A percentile compares a stretch with the other conserved stretches of the same genome.
Evolutionary conservation across 1,284 basidiomycete species (phyloP).

Genomic region (Ceratobasidium sp.): DNA sequence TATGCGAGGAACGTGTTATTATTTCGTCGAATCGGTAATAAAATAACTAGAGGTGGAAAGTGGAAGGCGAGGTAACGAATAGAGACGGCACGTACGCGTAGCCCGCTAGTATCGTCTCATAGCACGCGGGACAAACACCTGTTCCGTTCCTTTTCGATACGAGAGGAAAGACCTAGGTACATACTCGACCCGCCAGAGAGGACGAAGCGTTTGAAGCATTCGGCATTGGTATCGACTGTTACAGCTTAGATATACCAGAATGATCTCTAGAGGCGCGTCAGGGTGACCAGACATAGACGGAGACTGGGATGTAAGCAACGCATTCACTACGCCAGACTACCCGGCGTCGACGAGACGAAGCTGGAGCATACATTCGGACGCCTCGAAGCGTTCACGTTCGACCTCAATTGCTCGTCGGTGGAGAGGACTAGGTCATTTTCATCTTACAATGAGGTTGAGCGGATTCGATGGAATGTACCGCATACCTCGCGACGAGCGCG

Average conservation of each 20-base stretch:
- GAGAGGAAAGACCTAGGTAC: constrained; percentile 97
- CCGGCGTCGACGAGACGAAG: constrained; percentile 97
- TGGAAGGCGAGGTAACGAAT: background rate
- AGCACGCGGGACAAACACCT: constrained; percentile 92
- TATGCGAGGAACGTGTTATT: background rate
- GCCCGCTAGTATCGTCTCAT: constrained; percentile 79
- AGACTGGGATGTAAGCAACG: constrained; percentile 47
- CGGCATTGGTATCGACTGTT: constrained; percentile 88
- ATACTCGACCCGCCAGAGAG: constrained; percentile 98
- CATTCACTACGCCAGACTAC: constrained; percentile 94
- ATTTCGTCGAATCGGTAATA: constrained; percentile 6
- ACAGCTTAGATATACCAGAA: constrained; percentile 96
- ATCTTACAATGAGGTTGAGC: background rate
- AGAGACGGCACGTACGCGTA: constrained; percentile 73
- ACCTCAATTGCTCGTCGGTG: constrained; percentile 98
- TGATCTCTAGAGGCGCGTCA: constrained; percentile 72
- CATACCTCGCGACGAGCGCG: constrained; percentile 97
- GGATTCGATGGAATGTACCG: constrained; percentile 62
- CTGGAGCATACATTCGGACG: constrained; percentile 99
- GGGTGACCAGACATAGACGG: background rate
- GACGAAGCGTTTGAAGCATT: constrained; percentile 98
- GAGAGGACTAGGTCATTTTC: constrained; percentile 80
- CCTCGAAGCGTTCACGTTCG: constrained; percentile 97
- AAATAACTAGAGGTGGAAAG: constrained; percentile 19
- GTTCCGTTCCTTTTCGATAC: constrained; percentile 99